Evolutionary conservation across 257 asterid species (phyloP).

Genomic region (Solanum raphanifolium): DNA sequence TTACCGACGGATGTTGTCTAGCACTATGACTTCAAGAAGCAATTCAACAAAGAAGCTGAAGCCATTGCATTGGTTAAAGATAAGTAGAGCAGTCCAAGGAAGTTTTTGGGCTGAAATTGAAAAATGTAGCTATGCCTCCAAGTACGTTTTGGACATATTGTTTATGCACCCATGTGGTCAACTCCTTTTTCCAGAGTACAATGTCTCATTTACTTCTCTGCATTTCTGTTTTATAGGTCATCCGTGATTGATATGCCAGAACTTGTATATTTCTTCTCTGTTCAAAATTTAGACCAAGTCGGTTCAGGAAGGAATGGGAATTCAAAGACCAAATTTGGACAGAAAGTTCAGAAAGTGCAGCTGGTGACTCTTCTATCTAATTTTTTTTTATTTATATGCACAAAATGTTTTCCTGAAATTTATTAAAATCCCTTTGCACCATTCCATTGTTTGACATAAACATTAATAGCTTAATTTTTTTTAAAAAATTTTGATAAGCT

Average conservation of each 20-base stretch:
- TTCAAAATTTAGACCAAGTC: conserved; percentile 27
- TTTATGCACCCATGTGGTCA: background rate
- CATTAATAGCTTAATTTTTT: background rate
- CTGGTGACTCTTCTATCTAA: conserved; percentile 34
- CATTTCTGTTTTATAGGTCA: conserved; percentile 44
- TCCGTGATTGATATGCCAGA: conserved; percentile 70
- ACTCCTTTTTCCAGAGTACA: background rate
- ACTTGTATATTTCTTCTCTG: conserved; percentile 77
- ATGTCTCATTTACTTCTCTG: conserved; percentile 1
- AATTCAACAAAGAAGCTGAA: conserved; percentile 27
- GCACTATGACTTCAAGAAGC: conserved; percentile 3
- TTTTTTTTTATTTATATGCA: background rate
- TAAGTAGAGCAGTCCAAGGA: conserved; percentile 69
- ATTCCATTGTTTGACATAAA: background rate
- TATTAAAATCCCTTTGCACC: background rate
- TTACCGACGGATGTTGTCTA: conserved; percentile 28
- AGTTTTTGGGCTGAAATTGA: conserved; percentile 87
- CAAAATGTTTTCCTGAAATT: background rate
- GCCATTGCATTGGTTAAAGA: conserved; percentile 86
- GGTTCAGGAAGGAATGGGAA: conserved; percentile 24
- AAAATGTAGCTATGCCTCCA: conserved; percentile 64
- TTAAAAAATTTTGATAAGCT: background rate
- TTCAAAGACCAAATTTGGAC: conserved; percentile 13
- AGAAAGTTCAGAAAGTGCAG: conserved; percentile 62
- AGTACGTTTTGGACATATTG: conserved; percentile 22